phyloP scores from a whole-genome alignment of 306 rosid species.

The Lablab purpureus region DNA sequence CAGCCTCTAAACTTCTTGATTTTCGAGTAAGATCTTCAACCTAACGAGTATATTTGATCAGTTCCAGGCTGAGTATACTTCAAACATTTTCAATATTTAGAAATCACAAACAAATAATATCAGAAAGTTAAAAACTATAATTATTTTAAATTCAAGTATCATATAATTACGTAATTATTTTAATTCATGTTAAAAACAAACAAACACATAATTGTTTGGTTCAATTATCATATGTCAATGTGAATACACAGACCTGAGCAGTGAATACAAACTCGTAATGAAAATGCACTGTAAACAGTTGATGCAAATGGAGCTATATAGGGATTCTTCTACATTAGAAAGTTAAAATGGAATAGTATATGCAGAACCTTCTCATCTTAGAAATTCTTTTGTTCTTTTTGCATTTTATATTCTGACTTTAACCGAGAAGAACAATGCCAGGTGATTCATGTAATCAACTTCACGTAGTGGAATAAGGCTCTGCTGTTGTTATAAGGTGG shows the following conservation, averaged over 20 bases:
- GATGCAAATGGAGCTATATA: conserved; percentile 24
- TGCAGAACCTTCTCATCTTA: not conserved
- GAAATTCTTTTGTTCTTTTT: not conserved
- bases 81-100: conserved; percentile 35
- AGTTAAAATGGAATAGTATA: not conserved
- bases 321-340: not conserved
- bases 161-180: conserved; percentile 5
- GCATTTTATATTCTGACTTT: not conserved
- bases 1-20: conserved; percentile 80
- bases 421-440: not conserved
- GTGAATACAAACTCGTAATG: conserved; percentile 33
- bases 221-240: conserved; percentile 14
- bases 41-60: conserved; percentile 53
- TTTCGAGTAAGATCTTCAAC: conserved; percentile 79
- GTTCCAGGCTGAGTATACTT: conserved; percentile 26
- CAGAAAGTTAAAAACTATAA: conserved; percentile 19
- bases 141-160: not conserved
- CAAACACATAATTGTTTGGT: conserved; percentile 28
- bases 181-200: not conserved
- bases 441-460: not conserved
- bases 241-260: conserved; percentile 9
- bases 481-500: not conserved
- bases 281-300: conserved; percentile 31
- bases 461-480: not conserved
- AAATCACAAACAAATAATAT: conserved; percentile 30